phyloP scores from a whole-genome alignment of 2,329 filamentous ascomycete genomes.

The Fusarium compactum region DNA sequence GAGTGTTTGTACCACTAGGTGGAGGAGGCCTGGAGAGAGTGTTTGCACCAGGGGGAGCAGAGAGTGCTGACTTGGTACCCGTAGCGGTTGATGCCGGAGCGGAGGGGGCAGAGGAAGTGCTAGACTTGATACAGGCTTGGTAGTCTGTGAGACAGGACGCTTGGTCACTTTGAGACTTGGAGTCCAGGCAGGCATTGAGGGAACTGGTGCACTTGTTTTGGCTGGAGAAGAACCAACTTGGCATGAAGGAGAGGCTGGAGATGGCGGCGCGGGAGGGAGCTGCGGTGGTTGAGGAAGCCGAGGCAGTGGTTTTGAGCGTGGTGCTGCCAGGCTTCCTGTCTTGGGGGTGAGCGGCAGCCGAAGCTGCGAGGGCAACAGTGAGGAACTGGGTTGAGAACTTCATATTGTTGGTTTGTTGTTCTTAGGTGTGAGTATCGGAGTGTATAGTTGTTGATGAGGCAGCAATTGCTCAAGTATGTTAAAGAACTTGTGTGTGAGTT shows the following conservation, averaged over 20 bases:
- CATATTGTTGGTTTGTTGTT: background rate
- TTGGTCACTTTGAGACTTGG: constrained; percentile 9
- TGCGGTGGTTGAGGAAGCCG: background rate
- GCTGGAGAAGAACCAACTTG: constrained; percentile 13
- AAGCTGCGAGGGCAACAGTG: constrained; percentile 4
- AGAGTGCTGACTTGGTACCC: background rate
- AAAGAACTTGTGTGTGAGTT: background rate
- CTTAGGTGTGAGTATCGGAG: fast-evolving
- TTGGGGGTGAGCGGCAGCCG: constrained; percentile 8
- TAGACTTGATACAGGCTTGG: constrained; percentile 1
- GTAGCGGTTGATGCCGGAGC: background rate
- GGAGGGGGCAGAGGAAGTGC: background rate
- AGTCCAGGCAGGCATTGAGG: constrained; percentile 12
- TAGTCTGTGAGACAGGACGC: constrained; percentile 1
- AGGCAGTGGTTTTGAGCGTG: background rate
- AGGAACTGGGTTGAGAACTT: constrained; percentile 18
- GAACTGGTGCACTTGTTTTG: constrained; percentile 21
- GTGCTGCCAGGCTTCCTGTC: background rate
- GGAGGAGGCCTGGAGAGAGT: background rate
- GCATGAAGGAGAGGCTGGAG: constrained; percentile 9
- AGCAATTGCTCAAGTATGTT: background rate
- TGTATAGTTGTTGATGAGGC: background rate
- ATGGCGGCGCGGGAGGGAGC: background rate
- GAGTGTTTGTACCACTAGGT: background rate
- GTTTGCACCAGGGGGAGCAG: background rate